Evolutionary conservation across 2,329 filamentous ascomycete species (phyloP).

Genomic region (Exophiala sp.): DNA sequence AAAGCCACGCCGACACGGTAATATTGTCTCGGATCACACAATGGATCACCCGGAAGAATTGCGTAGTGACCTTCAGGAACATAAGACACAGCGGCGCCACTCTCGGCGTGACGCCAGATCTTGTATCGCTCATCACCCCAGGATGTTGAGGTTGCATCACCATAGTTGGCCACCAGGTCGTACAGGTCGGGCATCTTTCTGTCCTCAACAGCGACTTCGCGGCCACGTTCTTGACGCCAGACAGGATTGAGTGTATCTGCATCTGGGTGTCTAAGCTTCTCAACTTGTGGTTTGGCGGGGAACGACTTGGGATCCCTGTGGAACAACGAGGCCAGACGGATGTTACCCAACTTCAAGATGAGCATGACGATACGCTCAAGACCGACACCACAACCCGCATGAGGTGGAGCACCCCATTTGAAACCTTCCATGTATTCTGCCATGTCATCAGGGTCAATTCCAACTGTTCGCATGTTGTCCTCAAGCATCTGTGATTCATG

Average conservation of each 20-base stretch:
- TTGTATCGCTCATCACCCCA: slow-evolving; percentile 88
- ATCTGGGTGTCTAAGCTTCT: slow-evolving; percentile 76
- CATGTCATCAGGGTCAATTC: slow-evolving; percentile 77
- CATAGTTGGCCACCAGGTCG: slow-evolving; percentile 91
- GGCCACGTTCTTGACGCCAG: slow-evolving; percentile 51
- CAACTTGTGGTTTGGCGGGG: slow-evolving; percentile 61
- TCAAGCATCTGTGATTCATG: slow-evolving; percentile 73
- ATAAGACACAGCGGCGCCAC: slow-evolving; percentile 81
- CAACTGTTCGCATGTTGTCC: slow-evolving; percentile 70
- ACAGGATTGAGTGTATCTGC: slow-evolving; percentile 73
- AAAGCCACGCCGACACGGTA: slow-evolving; percentile 69
- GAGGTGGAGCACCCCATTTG: slow-evolving; percentile 81
- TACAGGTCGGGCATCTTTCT: slow-evolving; percentile 69
- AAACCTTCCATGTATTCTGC: slow-evolving; percentile 88
- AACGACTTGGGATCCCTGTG: slow-evolving; percentile 85
- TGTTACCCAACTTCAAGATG: slow-evolving; percentile 80
- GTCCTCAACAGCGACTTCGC: slow-evolving; percentile 40
- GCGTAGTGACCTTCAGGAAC: slow-evolving; percentile 73
- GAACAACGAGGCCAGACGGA: slow-evolving; percentile 82
- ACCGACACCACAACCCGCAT: slow-evolving; percentile 85
- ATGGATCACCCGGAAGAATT: slow-evolving; percentile 81
- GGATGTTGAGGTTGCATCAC: slow-evolving; percentile 88
- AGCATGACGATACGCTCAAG: slow-evolving; percentile 86
- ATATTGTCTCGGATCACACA: slow-evolving; percentile 78
- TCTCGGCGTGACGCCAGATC: slow-evolving; percentile 76